phyloP scores from a whole-genome alignment of 2,329 filamentous ascomycete species.

The Fonsecaea multimorphosa region DNA sequence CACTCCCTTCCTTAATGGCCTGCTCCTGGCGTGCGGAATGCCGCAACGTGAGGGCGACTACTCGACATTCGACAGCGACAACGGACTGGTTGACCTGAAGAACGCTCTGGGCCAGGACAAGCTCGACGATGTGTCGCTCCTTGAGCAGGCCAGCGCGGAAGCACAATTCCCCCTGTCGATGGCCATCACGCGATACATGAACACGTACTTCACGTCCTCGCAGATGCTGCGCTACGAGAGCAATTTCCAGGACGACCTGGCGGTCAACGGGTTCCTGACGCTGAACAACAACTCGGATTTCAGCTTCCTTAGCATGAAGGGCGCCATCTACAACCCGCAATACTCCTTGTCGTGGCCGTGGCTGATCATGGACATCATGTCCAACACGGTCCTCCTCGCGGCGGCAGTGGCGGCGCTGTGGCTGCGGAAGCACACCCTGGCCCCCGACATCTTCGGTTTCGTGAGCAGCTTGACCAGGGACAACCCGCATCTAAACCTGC shows the following conservation, averaged over 20 bases:
- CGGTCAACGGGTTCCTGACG: constrained; percentile 4
- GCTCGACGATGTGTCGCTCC: neutral
- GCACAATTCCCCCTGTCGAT: constrained; percentile 8
- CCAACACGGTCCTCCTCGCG: constrained; percentile 20
- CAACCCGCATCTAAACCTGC: constrained; percentile 14
- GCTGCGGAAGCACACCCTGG: constrained; percentile 24
- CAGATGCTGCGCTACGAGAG: constrained; percentile 16
- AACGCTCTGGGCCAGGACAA: neutral
- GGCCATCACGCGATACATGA: constrained; percentile 24
- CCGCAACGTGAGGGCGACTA: constrained; percentile 11
- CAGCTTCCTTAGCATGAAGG: constrained; percentile 8
- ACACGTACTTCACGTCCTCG: constrained; percentile 27
- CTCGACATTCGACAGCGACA: constrained; percentile 9
- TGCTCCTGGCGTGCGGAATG: constrained; percentile 17
- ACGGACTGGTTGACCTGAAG: constrained; percentile 15
- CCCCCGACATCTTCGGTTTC: constrained; percentile 23
- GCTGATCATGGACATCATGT: constrained; percentile 25
- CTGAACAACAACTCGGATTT: constrained; percentile 14
- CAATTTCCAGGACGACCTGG: constrained; percentile 6
- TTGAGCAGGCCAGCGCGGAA: neutral
- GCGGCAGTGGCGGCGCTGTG: constrained; percentile 19
- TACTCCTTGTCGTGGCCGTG: constrained; percentile 27
- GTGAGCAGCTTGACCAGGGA: constrained; percentile 18
- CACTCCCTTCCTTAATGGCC: constrained; percentile 17
- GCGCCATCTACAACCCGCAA: constrained; percentile 24